Evolutionary conservation across 1,139 yeast genomes (phyloP).

Genomic region (Pichia sp.): DNA sequence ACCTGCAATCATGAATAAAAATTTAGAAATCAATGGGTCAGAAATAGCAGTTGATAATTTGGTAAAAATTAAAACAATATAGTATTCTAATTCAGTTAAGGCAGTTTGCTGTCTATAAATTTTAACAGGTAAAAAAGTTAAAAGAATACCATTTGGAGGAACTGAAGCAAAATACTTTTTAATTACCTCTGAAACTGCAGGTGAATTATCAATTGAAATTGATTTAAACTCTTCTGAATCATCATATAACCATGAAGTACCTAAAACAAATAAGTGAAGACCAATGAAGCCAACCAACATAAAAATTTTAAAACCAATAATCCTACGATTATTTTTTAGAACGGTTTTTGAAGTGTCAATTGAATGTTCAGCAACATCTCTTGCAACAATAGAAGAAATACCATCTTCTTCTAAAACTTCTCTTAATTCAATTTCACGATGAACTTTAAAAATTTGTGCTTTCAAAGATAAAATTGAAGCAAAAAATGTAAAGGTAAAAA

Average conservation of each 20-base stretch:
- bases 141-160: constrained; percentile 41
- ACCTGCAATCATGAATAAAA: constrained; percentile 65
- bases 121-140: constrained; percentile 62
- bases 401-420: constrained; percentile 94
- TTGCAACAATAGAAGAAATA: constrained; percentile 67
- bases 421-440: constrained; percentile 74
- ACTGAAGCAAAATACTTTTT: constrained; percentile 20
- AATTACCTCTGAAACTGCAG: constrained; percentile 29
- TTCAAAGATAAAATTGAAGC: constrained; percentile 83
- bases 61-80: constrained; percentile 45
- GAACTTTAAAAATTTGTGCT: constrained; percentile 83
- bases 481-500: constrained; percentile 76
- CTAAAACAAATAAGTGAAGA: constrained; percentile 69
- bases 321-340: constrained; percentile 34
- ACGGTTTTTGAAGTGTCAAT: constrained; percentile 29
- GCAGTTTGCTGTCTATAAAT: constrained; percentile 65
- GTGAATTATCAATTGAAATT: constrained; percentile 10
- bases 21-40: constrained; percentile 76
- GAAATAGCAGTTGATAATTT: constrained; percentile 67
- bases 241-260: constrained; percentile 66
- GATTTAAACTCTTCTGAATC: constrained; percentile 34
- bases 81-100: constrained; percentile 62
- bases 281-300: constrained; percentile 64
- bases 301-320: constrained; percentile 57
- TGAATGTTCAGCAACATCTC: constrained; percentile 52